Base-by-base conservation (phyloP, 805 yeast species). In the Cyberlindnera maclurae region DNA sequence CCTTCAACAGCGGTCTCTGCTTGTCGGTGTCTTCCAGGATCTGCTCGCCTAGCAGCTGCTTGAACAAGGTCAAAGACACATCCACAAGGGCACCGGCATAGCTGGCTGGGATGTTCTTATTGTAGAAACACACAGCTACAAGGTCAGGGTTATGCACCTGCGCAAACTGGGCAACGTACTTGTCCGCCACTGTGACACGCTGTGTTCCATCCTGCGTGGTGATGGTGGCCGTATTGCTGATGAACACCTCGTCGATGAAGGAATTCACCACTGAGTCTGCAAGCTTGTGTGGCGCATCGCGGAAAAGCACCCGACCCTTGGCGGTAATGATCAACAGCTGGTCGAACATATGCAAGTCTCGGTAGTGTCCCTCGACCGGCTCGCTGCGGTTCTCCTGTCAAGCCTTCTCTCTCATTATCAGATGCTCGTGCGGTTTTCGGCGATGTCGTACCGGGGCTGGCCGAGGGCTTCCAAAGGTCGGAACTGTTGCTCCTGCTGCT, bases 261-360 rank as follows among this genome's bases (percentile, higher is more conserved):
- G 69, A 54, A 47, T 75, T 75, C 37, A 73, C 55, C 1, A 71
- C 60, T 3, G 60, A 33, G 12, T 59, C 61, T 1, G 75, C 58
- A 13, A 71, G 62, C 44, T 58, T 62, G 50, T 49, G 64, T 3
- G 65, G 59, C 24, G 68, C 63, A 40, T 68, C 57, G 49, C 67
- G 65, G 68, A 70, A 76, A 12, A 69, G 59, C 17, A 77, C 77
- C 10, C 67, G 53, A 1, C 84, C 84, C 9, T 74, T 68, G 1
- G 68, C 66, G 4, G 71, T 62, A 54, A 76, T 75, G 1, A 77
- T 63, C 9, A 67, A 49, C 39, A 73, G 63, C 45, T 67, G 73
- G 45, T 72, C 77, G 33, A 72, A 62, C 76, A 69, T 65, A n/a
- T 13, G 11, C 13, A 31, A 7, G 7, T 16, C 16, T 18, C n/a